These are phyloP conservation scores for Auricularia cornea DNA, from an alignment of 768 basidiomycete species.

Conservation along the genomic window DNA sequence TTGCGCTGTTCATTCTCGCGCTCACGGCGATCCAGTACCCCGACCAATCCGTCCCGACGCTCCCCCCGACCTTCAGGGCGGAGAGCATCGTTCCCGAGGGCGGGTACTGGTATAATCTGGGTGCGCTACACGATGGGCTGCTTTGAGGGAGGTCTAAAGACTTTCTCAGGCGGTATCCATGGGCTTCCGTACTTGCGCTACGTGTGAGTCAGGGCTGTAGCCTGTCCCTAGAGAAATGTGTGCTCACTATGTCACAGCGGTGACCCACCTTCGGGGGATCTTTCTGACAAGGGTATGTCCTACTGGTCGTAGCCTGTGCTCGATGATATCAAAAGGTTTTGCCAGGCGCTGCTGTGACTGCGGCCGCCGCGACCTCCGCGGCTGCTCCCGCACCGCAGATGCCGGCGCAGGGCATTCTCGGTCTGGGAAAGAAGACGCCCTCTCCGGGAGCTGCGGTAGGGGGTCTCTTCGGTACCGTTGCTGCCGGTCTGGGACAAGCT, in stretches of 20 bases:
- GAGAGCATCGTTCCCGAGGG: background rate
- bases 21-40: slow-evolving; percentile 1
- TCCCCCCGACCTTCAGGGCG: background rate
- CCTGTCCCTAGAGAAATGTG: background rate
- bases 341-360: background rate
- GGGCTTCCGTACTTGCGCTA: slow-evolving; percentile 4
- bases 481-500: background rate
- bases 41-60: background rate
- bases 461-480: background rate
- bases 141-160: background rate
- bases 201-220: background rate
- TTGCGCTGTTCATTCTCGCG: slow-evolving; percentile 1
- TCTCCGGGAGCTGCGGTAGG: no score
- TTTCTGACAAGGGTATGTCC: background rate
- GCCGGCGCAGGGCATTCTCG: no score
- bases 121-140: background rate
- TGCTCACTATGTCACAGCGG: background rate
- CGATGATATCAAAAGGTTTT: no score
- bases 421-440: no score
- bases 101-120: background rate
- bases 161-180: background rate
- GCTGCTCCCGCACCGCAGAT: no score
- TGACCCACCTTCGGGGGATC: background rate
- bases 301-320: no score
- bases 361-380: background rate